Percentiles rank a stretch among this genome's conserved stretches.
These are phyloP conservation scores for Sclerotinia trifoliorum DNA, from an alignment of 2,329 filamentous ascomycete species.

Conservation along the genomic window DNA sequence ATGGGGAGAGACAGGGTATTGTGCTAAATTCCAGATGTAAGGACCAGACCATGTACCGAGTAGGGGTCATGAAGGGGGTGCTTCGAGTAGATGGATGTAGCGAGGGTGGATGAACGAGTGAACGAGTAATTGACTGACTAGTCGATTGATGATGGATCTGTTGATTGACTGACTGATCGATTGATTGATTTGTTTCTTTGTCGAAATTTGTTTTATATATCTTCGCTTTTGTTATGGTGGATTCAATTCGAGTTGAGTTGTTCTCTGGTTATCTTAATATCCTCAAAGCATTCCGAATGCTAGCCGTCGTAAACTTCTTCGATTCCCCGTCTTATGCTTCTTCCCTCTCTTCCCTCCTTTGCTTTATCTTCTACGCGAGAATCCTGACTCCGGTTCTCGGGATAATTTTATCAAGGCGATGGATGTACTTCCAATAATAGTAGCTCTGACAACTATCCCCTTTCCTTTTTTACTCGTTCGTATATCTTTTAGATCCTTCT, in stretches of 20 bases:
- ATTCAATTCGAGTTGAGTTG: too few species aligned
- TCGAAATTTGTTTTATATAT: not conserved
- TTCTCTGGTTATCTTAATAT: not conserved
- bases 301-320: not conserved
- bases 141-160: not conserved
- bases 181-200: not conserved
- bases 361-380: not conserved
- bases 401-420: not conserved
- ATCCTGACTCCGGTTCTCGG: not conserved
- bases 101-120: not conserved
- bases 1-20: conserved; percentile 2
- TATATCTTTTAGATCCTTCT: not conserved
- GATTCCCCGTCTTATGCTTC: not conserved
- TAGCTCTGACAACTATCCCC: too few species aligned
- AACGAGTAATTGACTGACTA: not conserved
- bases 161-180: not conserved
- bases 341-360: not conserved
- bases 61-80: not conserved
- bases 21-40: not conserved
- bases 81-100: not conserved
- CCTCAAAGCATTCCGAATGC: not conserved
- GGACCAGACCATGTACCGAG: not conserved
- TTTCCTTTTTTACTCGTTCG: not conserved
- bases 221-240: not conserved
- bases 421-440: not conserved